phyloP scores from a whole-genome alignment of 257 asterid genomes.

The Phtheirospermum japonicum region DNA sequence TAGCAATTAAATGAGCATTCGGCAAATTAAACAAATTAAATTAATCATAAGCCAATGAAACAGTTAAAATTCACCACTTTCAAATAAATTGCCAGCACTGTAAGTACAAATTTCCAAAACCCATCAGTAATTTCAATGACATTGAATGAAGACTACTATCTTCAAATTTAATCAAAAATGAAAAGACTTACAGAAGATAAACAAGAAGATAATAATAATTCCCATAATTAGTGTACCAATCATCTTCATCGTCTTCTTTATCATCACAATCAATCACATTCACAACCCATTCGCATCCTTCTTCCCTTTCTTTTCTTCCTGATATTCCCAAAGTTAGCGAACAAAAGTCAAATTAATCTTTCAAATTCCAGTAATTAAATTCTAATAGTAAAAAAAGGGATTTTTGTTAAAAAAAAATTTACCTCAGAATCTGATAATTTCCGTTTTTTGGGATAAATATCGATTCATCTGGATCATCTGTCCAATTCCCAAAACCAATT shows the following conservation, averaged over 20 bases:
- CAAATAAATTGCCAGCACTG: too few species aligned
- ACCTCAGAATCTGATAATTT: constrained; percentile 45
- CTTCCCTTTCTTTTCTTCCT: constrained; percentile 43
- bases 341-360: constrained; percentile 19
- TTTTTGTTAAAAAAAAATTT: not conserved
- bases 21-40: too few species aligned
- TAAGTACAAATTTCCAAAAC: too few species aligned
- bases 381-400: not conserved
- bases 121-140: too few species aligned
- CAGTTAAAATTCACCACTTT: too few species aligned
- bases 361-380: constrained; percentile 10
- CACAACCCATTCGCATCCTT: constrained; percentile 30
- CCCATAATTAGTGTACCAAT: too few species aligned
- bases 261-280: constrained; percentile 45
- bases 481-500: constrained; percentile 23
- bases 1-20: too few species aligned
- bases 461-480: constrained; percentile 70
- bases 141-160: too few species aligned
- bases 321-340: constrained; percentile 25
- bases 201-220: not conserved
- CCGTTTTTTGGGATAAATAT: constrained; percentile 46
- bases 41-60: too few species aligned
- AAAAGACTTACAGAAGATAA: not conserved
- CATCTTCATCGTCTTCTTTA: too few species aligned
- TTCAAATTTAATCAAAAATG: not conserved